A percentile compares a stretch with the other conserved stretches of the same genome.
Evolutionary conservation across 768 basidiomycete genomes (phyloP).

Genomic region (Saitozyma podzolica): DNA sequence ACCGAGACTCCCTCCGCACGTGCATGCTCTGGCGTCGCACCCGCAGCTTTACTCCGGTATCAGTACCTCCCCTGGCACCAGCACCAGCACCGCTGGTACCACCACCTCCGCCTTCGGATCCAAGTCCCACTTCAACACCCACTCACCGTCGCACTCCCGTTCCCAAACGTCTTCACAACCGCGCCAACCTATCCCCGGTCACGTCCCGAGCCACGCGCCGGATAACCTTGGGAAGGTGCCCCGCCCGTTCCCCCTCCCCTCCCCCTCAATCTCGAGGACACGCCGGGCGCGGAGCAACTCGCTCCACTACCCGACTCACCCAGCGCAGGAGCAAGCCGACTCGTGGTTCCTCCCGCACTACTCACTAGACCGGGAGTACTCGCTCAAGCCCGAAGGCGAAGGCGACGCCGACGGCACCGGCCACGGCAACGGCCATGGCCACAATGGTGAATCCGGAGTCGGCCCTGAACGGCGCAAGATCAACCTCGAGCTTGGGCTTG

Average conservation of each 20-base stretch:
- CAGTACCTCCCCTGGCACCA: background rate
- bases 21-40: background rate
- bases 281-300: conserved; percentile 25
- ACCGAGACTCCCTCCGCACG: background rate
- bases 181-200: too few species aligned
- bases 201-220: too few species aligned
- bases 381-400: conserved; percentile 21
- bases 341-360: conserved; percentile 46
- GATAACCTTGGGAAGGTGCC: too few species aligned
- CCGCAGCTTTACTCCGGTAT: background rate
- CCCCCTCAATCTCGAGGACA: background rate
- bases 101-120: background rate
- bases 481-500: conserved; percentile 48
- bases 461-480: conserved; percentile 1
- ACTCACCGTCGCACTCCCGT: background rate
- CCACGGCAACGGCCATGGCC: background rate
- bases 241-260: too few species aligned
- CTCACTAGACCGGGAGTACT: conserved; percentile 48
- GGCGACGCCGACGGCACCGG: background rate
- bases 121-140: background rate
- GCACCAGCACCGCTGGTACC: background rate
- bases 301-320: conserved; percentile 23
- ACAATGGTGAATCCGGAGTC: background rate
- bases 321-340: conserved; percentile 6
- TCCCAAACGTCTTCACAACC: too few species aligned